These are phyloP conservation scores for Coelastrella sp. DNA, from an alignment of 139 green algal genomes.

Conservation along the genomic window DNA sequence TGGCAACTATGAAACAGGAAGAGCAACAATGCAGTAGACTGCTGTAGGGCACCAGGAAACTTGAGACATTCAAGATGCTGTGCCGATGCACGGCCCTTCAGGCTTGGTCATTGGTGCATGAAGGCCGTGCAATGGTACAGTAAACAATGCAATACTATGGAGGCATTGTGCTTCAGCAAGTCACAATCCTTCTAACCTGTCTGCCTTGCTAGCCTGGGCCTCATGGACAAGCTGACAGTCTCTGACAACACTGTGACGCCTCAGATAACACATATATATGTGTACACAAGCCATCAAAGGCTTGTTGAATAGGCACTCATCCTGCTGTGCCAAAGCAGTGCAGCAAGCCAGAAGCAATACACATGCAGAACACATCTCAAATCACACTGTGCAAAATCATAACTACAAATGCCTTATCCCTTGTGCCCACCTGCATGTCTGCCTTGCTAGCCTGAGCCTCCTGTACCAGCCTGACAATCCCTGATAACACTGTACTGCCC, in stretches of 20 bases:
- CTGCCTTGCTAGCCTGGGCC: conserved; percentile 96
- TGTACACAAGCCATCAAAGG: too few relatives aligned
- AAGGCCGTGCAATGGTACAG: too few relatives aligned
- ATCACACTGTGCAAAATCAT: neutral
- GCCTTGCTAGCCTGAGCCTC: conserved; percentile 95
- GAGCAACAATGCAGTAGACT: too few relatives aligned
- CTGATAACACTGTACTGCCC: conserved; percentile 78
- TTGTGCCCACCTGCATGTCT: conserved; percentile 83
- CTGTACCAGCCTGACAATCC: conserved; percentile 95
- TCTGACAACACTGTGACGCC: conserved; percentile 81
- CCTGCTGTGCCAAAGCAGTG: neutral
- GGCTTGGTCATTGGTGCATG: too few relatives aligned
- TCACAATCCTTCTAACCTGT: conserved; percentile 50
- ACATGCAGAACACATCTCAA: neutral
- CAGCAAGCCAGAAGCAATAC: neutral
- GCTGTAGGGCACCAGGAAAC: too few relatives aligned
- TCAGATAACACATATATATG: conserved; percentile 21
- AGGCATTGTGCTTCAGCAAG: too few relatives aligned
- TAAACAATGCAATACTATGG: too few relatives aligned
- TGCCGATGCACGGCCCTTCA: too few relatives aligned
- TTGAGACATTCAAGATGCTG: too few relatives aligned
- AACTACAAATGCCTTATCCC: neutral
- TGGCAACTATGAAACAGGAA: too few relatives aligned
- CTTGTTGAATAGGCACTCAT: neutral
- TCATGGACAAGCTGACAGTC: conserved; percentile 95